Conservation (phyloP, 2,329 filamentous ascomycete species). For the Bipolaris victoriae region DNA sequence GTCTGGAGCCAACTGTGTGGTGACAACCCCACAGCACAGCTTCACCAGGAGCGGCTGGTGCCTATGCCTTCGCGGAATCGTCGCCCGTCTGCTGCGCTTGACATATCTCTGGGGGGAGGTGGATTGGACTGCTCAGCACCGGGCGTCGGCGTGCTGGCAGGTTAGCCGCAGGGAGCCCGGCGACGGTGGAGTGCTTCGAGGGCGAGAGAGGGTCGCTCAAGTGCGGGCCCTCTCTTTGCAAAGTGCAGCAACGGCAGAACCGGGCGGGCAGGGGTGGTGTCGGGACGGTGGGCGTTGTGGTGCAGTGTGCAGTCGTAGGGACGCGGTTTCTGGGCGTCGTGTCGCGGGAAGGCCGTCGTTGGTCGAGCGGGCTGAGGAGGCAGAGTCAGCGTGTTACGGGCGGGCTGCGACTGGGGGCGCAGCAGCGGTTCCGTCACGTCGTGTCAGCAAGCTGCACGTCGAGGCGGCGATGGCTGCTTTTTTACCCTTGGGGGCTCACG, state of each 20-base stretch:
- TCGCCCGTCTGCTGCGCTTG: conserved; percentile 46
- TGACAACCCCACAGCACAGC: conserved; percentile 29
- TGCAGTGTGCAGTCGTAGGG: conserved; percentile 5
- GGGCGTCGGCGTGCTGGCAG: conserved; percentile 30
- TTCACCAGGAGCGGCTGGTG: conserved; percentile 50
- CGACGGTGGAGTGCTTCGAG: conserved; percentile 15
- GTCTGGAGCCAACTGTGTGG: background rate
- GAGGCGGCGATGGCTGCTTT: conserved; percentile 22
- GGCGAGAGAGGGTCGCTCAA: conserved; percentile 7
- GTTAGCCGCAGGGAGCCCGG: conserved; percentile 42
- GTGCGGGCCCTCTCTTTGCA: conserved; percentile 3
- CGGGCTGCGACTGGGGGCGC: conserved; percentile 16
- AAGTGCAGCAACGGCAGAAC: background rate
- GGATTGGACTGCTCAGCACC: conserved; percentile 18
- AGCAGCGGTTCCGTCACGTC: conserved; percentile 19
- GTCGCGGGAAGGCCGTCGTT: conserved; percentile 15
- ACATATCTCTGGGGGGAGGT: conserved; percentile 44
- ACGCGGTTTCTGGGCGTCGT: conserved; percentile 13
- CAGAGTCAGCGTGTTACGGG: conserved; percentile 22
- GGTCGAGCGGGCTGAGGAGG: conserved; percentile 9
- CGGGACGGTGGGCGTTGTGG: background rate
- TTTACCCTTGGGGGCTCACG: conserved; percentile 14
- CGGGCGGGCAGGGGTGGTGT: background rate
- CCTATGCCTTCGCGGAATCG: conserved; percentile 53
- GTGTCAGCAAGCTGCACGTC: conserved; percentile 7